phyloP scores from a whole-genome alignment of 352 stramenopile genomes.

The Blastocystis sp. region DNA sequence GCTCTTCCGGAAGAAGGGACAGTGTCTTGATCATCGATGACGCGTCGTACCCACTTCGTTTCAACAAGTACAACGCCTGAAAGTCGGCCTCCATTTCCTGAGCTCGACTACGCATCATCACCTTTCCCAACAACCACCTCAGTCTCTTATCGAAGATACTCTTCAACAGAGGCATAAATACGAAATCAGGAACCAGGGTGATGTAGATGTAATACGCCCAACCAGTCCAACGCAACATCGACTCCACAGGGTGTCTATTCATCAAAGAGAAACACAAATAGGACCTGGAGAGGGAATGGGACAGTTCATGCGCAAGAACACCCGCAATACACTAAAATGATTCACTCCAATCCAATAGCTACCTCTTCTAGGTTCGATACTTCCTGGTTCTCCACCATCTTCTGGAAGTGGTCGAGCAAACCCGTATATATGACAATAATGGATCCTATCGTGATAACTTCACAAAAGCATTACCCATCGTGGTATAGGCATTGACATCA shows the following conservation, averaged over 20 bases:
- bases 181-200: neutral
- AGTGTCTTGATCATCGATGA: constrained; percentile 3
- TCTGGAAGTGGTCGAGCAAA: neutral
- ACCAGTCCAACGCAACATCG: neutral
- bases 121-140: neutral
- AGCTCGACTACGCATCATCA: neutral
- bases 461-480: neutral
- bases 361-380: neutral
- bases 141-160: neutral
- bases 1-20: neutral
- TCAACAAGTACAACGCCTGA: neutral
- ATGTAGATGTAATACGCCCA: constrained; percentile 26
- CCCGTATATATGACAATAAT: constrained; percentile 5
- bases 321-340: constrained; percentile 10
- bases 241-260: neutral
- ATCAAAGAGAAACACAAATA: neutral
- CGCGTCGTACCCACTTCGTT: constrained; percentile 1
- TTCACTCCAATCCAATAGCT: neutral
- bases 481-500: neutral
- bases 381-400: neutral
- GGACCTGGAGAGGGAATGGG: neutral
- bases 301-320: constrained; percentile 15
- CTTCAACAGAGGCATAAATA: neutral
- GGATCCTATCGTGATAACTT: neutral
- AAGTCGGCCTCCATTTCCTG: constrained; percentile 26